A percentile compares a stretch with the other conserved stretches of the same genome.
Evolutionary conservation across 495 filamentous ascomycete genomes (phyloP).

Genomic region (Neurospora sublineolata): DNA sequence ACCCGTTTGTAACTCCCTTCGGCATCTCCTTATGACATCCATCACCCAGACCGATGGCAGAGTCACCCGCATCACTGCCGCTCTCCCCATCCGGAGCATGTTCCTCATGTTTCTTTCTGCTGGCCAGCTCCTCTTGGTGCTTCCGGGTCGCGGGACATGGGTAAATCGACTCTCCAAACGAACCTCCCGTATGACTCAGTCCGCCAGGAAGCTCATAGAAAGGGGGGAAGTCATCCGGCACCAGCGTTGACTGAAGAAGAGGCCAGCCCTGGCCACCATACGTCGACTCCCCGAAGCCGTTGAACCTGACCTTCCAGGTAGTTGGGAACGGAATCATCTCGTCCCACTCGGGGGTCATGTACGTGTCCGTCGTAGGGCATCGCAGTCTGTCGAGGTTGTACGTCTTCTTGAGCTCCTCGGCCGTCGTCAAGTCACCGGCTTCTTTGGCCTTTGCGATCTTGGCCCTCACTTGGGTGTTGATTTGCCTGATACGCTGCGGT

Average conservation of each 20-base stretch:
- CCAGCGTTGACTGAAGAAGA: background rate
- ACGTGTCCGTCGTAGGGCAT: conserved; percentile 4
- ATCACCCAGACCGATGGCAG: background rate
- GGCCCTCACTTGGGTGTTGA: background rate
- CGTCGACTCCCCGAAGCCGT: conserved; percentile 8
- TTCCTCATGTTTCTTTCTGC: background rate
- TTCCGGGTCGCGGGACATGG: background rate
- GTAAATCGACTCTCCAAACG: background rate
- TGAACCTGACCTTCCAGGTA: conserved; percentile 10
- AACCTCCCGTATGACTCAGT: background rate
- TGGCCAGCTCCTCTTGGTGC: background rate
- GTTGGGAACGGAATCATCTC: conserved; percentile 12
- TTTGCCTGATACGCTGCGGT: conserved; percentile 2
- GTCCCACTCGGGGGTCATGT: conserved; percentile 10
- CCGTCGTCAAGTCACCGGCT: background rate
- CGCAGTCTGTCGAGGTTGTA: background rate
- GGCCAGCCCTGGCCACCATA: background rate
- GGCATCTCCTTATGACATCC: background rate
- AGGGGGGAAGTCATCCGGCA: conserved; percentile 2
- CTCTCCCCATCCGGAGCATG: background rate
- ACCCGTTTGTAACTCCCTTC: background rate
- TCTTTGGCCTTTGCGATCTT: background rate
- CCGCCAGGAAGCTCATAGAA: conserved; percentile 5
- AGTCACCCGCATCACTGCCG: background rate
- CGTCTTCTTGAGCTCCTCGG: background rate